phyloP scores from a whole-genome alignment of 192 early-diverging fungal genomes.

The Piromyces sp. region DNA sequence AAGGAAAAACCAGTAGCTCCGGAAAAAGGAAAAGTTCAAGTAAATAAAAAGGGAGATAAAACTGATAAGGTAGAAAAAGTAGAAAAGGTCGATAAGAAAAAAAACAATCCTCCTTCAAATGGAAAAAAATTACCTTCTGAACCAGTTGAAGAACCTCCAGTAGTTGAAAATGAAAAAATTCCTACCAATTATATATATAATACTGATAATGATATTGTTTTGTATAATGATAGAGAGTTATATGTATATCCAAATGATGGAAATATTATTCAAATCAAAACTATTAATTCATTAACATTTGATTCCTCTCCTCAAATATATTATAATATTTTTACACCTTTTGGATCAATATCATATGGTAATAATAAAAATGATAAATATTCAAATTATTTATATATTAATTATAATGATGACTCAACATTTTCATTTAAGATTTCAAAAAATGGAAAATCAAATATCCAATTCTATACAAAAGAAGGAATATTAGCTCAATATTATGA shows the following conservation, averaged over 20 bases:
- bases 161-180: neutral
- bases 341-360: neutral
- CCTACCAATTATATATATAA: neutral
- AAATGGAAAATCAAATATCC: neutral
- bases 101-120: neutral
- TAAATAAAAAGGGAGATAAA: neutral
- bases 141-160: neutral
- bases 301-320: neutral
- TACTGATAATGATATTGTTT: neutral
- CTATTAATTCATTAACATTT: neutral
- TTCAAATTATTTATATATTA: neutral
- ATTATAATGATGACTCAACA: neutral
- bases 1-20: neutral
- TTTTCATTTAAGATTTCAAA: neutral
- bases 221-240: neutral
- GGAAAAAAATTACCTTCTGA: neutral
- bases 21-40: neutral
- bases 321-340: neutral
- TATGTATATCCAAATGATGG: neutral
- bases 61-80: neutral
- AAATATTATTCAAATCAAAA: neutral
- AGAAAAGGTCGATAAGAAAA: neutral
- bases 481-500: neutral
- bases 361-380: neutral
- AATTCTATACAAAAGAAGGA: neutral